Percentiles rank a stretch among this genome's conserved stretches.
Evolutionary conservation across 2,329 filamentous ascomycete genomes (phyloP).

Genomic region (Nothopassalora personata): DNA sequence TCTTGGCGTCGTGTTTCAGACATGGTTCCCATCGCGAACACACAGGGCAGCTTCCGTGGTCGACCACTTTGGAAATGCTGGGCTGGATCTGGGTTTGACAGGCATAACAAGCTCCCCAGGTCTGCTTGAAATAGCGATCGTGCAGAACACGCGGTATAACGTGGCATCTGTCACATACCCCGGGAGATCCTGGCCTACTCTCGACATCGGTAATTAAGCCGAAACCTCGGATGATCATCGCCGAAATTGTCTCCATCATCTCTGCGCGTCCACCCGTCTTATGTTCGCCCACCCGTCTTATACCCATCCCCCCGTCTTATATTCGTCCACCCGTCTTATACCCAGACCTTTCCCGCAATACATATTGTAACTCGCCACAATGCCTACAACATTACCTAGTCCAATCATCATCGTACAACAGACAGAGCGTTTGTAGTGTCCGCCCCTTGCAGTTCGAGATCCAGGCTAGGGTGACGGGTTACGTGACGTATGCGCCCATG

Average conservation of each 20-base stretch:
- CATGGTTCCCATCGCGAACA: background rate
- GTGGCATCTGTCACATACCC: background rate
- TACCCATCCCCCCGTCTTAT: conserved; percentile 45
- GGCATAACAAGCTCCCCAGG: background rate
- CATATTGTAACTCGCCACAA: conserved; percentile 50
- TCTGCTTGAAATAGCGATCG: background rate
- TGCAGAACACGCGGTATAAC: background rate
- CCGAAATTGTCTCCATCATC: conserved; percentile 47
- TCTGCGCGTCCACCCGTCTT: no score
- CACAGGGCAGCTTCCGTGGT: background rate
- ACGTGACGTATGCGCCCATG: conserved; percentile 50
- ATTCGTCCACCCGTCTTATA: conserved; percentile 49
- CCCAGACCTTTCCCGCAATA: conserved; percentile 45
- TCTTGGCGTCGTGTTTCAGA: background rate
- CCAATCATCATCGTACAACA: conserved; percentile 49
- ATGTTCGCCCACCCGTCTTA: no score
- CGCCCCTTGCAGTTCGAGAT: conserved; percentile 53
- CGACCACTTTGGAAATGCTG: background rate
- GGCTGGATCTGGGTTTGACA: background rate
- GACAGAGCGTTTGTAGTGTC: conserved; percentile 54
- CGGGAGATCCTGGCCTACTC: background rate
- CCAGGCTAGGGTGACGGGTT: conserved; percentile 54
- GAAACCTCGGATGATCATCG: conserved; percentile 48
- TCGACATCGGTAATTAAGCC: conserved; percentile 32
- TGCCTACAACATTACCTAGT: conserved; percentile 49